A percentile compares a stretch with the other conserved stretches of the same genome.
Conservation (phyloP, 2,329 filamentous ascomycete species). For the Claviceps arundinis region DNA sequence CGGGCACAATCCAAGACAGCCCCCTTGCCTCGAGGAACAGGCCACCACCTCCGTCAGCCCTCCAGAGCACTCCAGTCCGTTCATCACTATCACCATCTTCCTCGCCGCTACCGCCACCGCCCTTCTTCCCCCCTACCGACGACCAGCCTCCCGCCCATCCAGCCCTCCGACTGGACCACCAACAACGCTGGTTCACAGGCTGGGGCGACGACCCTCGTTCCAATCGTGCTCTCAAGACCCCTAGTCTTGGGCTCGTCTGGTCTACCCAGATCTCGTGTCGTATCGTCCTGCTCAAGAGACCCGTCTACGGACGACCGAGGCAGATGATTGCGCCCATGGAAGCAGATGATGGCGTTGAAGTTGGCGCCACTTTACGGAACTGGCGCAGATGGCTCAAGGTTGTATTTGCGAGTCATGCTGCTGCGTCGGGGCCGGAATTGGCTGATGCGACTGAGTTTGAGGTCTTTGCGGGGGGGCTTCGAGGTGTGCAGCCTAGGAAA, state of each 20-base stretch:
- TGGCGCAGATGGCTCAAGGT: constrained; percentile 76
- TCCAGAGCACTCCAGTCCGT: not conserved
- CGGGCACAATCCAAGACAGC: constrained; percentile 27
- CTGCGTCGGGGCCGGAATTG: constrained; percentile 34
- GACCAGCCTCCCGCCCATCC: constrained; percentile 23
- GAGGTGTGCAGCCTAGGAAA: constrained; percentile 14
- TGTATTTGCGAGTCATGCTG: constrained; percentile 72
- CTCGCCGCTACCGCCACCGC: constrained; percentile 12
- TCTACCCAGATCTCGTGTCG: constrained; percentile 76
- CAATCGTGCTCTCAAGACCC: constrained; percentile 54
- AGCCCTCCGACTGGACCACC: constrained; percentile 67
- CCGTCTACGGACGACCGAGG: constrained; percentile 33
- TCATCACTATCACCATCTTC: constrained; percentile 18
- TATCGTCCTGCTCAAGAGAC: constrained; percentile 65
- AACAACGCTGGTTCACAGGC: constrained; percentile 89
- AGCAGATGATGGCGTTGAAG: constrained; percentile 28
- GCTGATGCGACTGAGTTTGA: constrained; percentile 55
- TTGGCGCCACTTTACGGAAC: constrained; percentile 33
- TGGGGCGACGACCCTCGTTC: constrained; percentile 63
- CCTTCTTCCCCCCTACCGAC: constrained; percentile 20
- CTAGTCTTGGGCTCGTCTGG: constrained; percentile 80
- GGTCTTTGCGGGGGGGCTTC: constrained; percentile 54
- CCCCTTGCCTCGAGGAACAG: constrained; percentile 35
- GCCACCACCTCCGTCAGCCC: constrained; percentile 19
- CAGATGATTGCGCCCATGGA: constrained; percentile 21